These are phyloP conservation scores for Solanum bulbocastanum DNA, from an alignment of 257 asterid genomes.

Conservation along the genomic window DNA sequence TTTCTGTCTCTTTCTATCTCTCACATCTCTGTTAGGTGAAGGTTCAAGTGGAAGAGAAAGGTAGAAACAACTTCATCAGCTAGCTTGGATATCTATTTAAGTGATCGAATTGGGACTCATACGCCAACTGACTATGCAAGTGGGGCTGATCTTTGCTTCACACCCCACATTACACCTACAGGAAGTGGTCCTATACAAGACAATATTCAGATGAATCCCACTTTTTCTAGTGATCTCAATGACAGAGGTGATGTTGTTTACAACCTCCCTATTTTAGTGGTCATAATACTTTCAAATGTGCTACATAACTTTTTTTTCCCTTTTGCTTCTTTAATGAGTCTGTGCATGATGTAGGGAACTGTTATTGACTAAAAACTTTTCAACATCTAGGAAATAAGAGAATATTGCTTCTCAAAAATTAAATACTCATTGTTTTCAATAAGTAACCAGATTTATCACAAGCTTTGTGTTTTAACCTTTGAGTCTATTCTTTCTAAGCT, in stretches of 20 bases:
- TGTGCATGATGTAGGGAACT: not conserved
- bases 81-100: constrained; percentile 39
- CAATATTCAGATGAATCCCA: constrained; percentile 29
- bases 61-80: constrained; percentile 44
- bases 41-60: constrained; percentile 93
- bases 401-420: not conserved
- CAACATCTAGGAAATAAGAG: not conserved
- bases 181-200: constrained; percentile 47
- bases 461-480: not conserved
- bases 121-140: constrained; percentile 23
- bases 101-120: constrained; percentile 36
- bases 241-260: constrained; percentile 34
- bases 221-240: constrained; percentile 32
- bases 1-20: constrained; percentile 18
- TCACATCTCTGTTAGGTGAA: constrained; percentile 74
- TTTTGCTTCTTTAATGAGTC: not conserved
- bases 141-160: constrained; percentile 31
- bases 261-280: not conserved
- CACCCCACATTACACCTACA: constrained; percentile 29
- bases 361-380: not conserved
- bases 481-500: not conserved
- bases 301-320: not conserved
- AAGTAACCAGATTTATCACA: not conserved
- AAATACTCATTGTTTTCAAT: not conserved
- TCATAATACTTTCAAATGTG: not conserved